These are phyloP conservation scores for Fusarium chuoi DNA, from an alignment of 2,329 filamentous ascomycete genomes.

Conservation along the genomic window DNA sequence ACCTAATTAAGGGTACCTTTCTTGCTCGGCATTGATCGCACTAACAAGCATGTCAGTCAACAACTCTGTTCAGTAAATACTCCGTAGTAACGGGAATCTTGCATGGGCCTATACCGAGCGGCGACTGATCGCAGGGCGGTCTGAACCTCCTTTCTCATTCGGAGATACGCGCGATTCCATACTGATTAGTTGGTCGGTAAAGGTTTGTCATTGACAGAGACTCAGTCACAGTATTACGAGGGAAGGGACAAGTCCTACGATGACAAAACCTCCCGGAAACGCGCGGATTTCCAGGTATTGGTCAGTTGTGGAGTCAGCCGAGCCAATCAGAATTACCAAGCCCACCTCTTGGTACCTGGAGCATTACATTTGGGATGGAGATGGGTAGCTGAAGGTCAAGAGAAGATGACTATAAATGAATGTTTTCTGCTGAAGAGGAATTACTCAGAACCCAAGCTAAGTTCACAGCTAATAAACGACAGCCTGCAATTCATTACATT, in stretches of 20 bases:
- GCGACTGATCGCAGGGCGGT: conserved; percentile 21
- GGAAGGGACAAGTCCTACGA: neutral
- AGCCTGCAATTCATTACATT: neutral
- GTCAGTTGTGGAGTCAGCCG: neutral
- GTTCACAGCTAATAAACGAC: neutral
- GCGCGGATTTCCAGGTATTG: conserved; percentile 16
- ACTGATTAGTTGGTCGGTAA: too few relatives aligned
- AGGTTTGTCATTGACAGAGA: neutral
- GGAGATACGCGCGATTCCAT: conserved; percentile 38
- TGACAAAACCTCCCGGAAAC: conserved; percentile 7
- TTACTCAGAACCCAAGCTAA: fast-evolving
- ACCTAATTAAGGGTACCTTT: conserved; percentile 24
- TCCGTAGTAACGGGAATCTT: fast-evolving
- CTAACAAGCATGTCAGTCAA: conserved; percentile 9
- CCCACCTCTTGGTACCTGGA: fast-evolving
- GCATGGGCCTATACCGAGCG: conserved; percentile 24
- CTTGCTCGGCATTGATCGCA: conserved; percentile 41
- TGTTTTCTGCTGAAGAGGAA: neutral
- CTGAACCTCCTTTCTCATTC: neutral
- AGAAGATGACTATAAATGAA: neutral
- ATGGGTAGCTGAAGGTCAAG: fast-evolving
- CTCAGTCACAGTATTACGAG: neutral
- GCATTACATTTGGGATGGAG: neutral
- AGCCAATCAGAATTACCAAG: neutral
- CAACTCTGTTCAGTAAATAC: neutral